Evolutionary conservation across 2,329 filamentous ascomycete species (phyloP).

Genomic region (Aureobasidium namibiae): DNA sequence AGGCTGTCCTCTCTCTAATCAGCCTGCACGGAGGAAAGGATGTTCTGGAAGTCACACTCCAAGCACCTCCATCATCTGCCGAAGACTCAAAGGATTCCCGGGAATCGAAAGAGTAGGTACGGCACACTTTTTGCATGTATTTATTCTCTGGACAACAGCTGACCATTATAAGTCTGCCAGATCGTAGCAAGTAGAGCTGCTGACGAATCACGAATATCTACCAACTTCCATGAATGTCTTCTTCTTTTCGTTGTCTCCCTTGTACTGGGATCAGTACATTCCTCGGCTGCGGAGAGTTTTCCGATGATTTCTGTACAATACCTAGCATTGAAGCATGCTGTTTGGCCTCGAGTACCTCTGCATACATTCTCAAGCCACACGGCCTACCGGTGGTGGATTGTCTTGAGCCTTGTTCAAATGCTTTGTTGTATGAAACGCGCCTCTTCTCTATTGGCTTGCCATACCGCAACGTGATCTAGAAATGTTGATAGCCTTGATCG

Average conservation of each 20-base stretch:
- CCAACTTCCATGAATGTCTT: background rate
- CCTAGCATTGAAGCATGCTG: background rate
- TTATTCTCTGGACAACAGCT: background rate
- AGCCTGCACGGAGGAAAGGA: slow-evolving; percentile 26
- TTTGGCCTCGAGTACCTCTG: background rate
- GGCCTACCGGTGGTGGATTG: background rate
- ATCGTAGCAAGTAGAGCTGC: slow-evolving; percentile 15
- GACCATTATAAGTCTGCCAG: slow-evolving; percentile 11
- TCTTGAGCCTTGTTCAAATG: background rate
- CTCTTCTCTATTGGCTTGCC: background rate
- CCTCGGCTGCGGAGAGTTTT: background rate
- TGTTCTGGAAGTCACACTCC: slow-evolving; percentile 27
- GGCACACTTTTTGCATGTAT: background rate
- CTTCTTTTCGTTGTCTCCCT: background rate
- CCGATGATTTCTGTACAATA: background rate
- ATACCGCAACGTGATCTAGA: background rate
- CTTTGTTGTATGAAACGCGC: background rate
- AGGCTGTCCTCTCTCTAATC: slow-evolving; percentile 26
- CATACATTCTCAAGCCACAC: background rate
- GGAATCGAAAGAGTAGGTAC: slow-evolving; percentile 16
- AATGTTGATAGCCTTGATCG: background rate
- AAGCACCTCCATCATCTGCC: background rate
- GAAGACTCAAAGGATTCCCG: slow-evolving; percentile 13
- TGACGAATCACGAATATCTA: background rate
- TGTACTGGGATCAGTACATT: background rate